Conservation (phyloP, 1,139 yeast species). For the Chernovozyma aurita region DNA sequence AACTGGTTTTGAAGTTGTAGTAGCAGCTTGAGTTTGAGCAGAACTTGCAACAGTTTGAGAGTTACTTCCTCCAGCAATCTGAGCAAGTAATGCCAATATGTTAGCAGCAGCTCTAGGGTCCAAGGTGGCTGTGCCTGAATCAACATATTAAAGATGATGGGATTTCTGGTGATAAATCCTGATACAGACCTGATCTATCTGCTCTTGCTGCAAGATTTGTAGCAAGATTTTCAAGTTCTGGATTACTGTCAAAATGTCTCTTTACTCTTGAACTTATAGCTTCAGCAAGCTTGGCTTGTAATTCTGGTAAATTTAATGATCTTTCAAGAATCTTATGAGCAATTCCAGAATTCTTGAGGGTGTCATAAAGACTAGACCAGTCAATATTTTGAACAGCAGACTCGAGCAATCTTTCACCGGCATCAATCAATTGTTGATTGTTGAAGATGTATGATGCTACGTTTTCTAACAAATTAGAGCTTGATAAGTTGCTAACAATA, state of each 20-base stretch:
- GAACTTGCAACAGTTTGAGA: too few species aligned
- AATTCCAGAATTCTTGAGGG: constrained; percentile 24
- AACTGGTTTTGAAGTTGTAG: too few species aligned
- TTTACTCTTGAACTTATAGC: constrained; percentile 13
- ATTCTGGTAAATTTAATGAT: constrained; percentile 13
- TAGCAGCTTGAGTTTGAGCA: too few species aligned
- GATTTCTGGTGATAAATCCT: too few species aligned
- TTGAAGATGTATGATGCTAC: constrained; percentile 19
- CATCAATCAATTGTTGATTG: constrained; percentile 16
- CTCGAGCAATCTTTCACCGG: constrained; percentile 18
- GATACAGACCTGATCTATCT: too few species aligned
- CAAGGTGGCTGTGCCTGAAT: too few species aligned
- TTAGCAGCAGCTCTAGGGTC: too few species aligned
- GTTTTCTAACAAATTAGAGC: constrained; percentile 20
- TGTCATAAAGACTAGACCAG: constrained; percentile 17
- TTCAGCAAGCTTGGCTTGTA: constrained; percentile 12
- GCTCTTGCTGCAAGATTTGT: too few species aligned
- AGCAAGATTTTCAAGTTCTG: too few species aligned
- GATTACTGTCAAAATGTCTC: constrained; percentile 10
- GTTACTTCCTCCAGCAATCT: too few species aligned
- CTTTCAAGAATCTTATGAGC: constrained; percentile 16
- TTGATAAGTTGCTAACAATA: constrained; percentile 19
- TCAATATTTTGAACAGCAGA: constrained; percentile 19
- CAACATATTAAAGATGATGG: too few species aligned
- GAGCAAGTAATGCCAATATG: too few species aligned